phyloP scores from a whole-genome alignment of 192 early-diverging fungal species.

The Coemansia asiatica region DNA sequence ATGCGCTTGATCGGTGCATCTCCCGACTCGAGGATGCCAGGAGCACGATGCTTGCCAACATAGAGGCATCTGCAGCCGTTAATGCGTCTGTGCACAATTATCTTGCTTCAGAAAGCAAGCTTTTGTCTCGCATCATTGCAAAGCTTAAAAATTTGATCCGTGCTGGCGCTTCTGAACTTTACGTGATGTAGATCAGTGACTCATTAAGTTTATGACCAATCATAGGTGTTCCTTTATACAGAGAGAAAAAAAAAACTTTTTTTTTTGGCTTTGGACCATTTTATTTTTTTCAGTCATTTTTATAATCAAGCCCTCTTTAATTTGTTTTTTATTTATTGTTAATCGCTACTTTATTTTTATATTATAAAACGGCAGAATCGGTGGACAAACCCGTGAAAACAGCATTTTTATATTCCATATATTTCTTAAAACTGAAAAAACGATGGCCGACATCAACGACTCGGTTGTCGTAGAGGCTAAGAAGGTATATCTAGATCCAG shows the following conservation, averaged over 20 bases:
- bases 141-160: not conserved
- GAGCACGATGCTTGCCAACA: slow-evolving; percentile 4
- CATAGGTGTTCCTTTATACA: not conserved
- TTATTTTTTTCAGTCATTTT: not conserved
- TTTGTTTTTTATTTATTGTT: not conserved
- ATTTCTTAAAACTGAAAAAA: not conserved
- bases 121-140: not conserved
- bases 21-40: not conserved
- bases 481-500: slow-evolving; percentile 1
- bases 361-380: too few species aligned
- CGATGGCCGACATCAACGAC: slow-evolving; percentile 8
- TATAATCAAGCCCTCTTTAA: too few species aligned
- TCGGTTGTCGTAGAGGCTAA: slow-evolving; percentile 5
- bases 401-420: too few species aligned
- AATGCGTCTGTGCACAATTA: not conserved
- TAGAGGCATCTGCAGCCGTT: not conserved
- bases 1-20: slow-evolving; percentile 8
- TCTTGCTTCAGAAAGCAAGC: not conserved
- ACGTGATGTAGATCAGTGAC: slow-evolving; percentile 3
- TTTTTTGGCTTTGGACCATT: not conserved
- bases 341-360: slow-evolving; percentile 1
- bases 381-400: too few species aligned
- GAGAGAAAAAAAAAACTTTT: not conserved
- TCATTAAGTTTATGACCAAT: not conserved
- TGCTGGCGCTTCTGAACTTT: not conserved